phyloP scores from a whole-genome alignment of 352 stramenopile species.

The Aphanomyces stellatus region DNA sequence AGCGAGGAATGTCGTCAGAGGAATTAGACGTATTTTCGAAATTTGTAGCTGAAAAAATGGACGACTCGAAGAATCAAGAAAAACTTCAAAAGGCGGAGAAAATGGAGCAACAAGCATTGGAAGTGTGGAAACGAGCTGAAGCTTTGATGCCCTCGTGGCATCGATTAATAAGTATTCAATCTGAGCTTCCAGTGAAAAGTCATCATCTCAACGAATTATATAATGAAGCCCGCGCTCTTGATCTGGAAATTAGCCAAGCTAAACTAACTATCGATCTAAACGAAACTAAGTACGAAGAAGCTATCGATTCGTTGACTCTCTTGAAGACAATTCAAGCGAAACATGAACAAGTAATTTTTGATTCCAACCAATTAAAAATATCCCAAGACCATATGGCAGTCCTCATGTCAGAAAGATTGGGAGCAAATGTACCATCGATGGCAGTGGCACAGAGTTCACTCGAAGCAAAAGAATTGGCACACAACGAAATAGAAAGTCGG shows the following conservation, averaged over 20 bases:
- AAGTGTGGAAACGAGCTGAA: constrained; percentile 54
- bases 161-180: constrained; percentile 48
- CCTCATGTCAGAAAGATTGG: constrained; percentile 27
- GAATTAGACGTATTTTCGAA: constrained; percentile 53
- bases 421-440: constrained; percentile 30
- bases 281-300: constrained; percentile 31
- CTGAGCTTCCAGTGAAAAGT: constrained; percentile 36
- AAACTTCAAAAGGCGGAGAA: constrained; percentile 66
- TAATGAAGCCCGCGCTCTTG: constrained; percentile 30
- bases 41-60: constrained; percentile 65
- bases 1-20: constrained; percentile 41
- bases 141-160: constrained; percentile 54
- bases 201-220: constrained; percentile 44
- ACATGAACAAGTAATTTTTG: constrained; percentile 29
- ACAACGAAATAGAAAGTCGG: neutral
- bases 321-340: constrained; percentile 28
- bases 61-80: constrained; percentile 60
- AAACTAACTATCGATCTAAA: constrained; percentile 18
- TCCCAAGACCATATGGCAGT: constrained; percentile 34
- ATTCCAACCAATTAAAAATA: constrained; percentile 24
- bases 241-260: constrained; percentile 48
- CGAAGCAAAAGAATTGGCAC: constrained; percentile 41
- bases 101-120: constrained; percentile 32
- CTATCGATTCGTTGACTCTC: constrained; percentile 26
- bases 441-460: constrained; percentile 31